Evolutionary conservation across 331 rosid genomes (phyloP).

Genomic region (Phaseolus coccineus): DNA sequence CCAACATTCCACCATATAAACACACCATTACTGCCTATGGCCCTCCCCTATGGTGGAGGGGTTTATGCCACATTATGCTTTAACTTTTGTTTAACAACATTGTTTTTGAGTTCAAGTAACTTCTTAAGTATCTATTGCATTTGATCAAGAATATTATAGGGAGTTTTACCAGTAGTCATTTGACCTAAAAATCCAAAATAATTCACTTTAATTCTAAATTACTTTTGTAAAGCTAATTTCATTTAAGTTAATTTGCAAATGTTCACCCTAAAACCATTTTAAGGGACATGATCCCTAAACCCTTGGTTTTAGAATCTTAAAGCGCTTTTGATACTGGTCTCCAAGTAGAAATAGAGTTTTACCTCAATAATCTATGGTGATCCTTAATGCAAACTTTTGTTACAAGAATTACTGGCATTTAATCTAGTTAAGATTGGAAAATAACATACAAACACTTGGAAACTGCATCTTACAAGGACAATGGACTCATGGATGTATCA

Average conservation of each 20-base stretch:
- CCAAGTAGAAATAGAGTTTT: not conserved
- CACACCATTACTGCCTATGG: too few species aligned
- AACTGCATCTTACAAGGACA: not conserved
- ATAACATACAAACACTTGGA: not conserved
- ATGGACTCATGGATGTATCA: slow-evolving; percentile 11
- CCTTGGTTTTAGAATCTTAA: slow-evolving; percentile 13
- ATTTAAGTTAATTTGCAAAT: too few species aligned
- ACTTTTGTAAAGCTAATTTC: not conserved
- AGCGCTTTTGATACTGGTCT: not conserved
- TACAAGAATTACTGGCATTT: not conserved
- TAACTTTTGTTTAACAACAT: too few species aligned
- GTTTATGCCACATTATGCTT: too few species aligned
- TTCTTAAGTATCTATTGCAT: not conserved
- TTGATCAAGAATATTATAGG: not conserved
- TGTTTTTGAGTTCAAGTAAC: not conserved
- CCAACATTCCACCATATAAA: too few species aligned
- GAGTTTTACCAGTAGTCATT: not conserved
- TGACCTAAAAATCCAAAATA: not conserved
- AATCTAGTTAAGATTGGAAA: not conserved
- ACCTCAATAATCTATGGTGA: not conserved
- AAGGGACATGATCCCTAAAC: not conserved
- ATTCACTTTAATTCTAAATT: not conserved
- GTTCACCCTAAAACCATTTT: too few species aligned
- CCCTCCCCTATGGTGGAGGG: too few species aligned
- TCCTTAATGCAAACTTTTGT: not conserved